Conservation (phyloP, 108 stramenopile species). For the Skeletonema potamos region DNA sequence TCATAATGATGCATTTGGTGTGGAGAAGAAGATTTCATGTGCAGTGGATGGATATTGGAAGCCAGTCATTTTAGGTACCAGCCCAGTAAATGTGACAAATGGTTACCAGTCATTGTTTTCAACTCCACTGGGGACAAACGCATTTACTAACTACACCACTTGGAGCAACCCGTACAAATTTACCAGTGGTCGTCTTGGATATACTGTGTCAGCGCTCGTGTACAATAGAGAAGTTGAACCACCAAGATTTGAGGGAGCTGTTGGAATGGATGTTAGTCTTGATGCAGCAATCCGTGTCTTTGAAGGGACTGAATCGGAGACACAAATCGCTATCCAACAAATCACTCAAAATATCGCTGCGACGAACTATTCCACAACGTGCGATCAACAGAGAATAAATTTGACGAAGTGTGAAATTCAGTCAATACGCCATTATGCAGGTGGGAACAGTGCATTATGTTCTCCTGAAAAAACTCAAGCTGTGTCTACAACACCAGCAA, state of each 20-base stretch:
- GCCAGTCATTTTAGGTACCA: constrained; percentile 7
- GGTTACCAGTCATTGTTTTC: constrained; percentile 28
- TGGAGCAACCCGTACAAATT: constrained; percentile 66
- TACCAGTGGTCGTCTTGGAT: constrained; percentile 43
- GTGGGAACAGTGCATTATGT: constrained; percentile 19
- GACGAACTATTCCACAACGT: constrained; percentile 11
- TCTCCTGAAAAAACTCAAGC: neutral
- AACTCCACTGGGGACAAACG: constrained; percentile 25
- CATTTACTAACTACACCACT: constrained; percentile 45
- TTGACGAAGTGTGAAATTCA: constrained; percentile 33
- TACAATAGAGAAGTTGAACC: constrained; percentile 50
- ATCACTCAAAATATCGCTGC: constrained; percentile 22
- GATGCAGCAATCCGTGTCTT: constrained; percentile 25
- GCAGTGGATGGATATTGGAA: constrained; percentile 45
- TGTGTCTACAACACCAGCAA: neutral
- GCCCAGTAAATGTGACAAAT: constrained; percentile 11
- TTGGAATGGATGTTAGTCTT: constrained; percentile 45
- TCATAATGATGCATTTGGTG: constrained; percentile 14
- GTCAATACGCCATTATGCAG: constrained; percentile 29
- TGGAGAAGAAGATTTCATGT: constrained; percentile 30
- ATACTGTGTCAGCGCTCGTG: constrained; percentile 61
- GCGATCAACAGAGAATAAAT: constrained; percentile 29
- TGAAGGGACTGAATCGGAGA: constrained; percentile 21
- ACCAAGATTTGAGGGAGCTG: constrained; percentile 55
- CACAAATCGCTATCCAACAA: constrained; percentile 14